Conservation (phyloP, 257 asterid genomes). For the Ajuga chamaepitys region DNA sequence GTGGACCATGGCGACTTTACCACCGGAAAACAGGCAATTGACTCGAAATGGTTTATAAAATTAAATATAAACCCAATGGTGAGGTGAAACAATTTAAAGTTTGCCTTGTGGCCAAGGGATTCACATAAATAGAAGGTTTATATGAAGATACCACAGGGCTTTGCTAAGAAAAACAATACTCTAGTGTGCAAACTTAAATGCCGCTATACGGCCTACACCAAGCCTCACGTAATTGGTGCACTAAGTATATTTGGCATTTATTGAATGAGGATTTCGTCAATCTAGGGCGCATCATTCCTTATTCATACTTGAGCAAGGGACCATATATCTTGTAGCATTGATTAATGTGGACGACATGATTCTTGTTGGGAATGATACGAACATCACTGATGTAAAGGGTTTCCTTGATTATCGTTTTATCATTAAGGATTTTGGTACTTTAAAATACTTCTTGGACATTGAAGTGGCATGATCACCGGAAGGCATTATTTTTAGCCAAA, state of each 20-base stretch:
- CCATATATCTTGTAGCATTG: not conserved
- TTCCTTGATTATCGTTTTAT: not conserved
- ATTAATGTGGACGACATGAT: not conserved
- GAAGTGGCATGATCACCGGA: not conserved
- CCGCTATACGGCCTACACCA: not conserved
- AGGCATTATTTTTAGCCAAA: not conserved
- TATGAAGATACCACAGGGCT: not conserved
- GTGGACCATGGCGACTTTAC: not conserved
- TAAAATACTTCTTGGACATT: not conserved
- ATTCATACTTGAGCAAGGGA: not conserved
- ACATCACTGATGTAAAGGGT: not conserved
- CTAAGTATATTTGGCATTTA: not conserved
- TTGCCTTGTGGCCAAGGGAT: not conserved
- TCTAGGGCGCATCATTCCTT: not conserved
- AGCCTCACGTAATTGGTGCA: not conserved
- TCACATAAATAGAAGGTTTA: not conserved
- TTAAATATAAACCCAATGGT: not conserved
- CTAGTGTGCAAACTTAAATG: not conserved
- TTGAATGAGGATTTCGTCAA: not conserved
- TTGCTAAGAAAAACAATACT: not conserved
- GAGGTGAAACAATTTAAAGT: not conserved
- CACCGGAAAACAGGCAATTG: not conserved
- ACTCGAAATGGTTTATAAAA: not conserved
- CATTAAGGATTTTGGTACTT: not conserved
- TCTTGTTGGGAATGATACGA: not conserved